These are phyloP conservation scores for Tulasnella sp. DNA, from an alignment of 768 basidiomycete species.

Conservation along the genomic window DNA sequence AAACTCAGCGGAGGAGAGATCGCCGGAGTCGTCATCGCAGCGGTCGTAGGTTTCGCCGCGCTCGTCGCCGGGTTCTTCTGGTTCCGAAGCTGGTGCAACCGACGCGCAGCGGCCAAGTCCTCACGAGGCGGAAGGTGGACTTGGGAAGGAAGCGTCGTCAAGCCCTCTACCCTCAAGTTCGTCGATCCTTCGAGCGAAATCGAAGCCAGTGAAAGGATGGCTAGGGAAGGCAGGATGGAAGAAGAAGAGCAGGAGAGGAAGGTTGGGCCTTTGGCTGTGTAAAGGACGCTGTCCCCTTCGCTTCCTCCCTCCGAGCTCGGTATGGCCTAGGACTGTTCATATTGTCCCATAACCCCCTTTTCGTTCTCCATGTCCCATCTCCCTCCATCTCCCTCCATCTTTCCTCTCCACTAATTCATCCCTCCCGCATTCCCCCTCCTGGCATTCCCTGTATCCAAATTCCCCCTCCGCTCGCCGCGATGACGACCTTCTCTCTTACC, in stretches of 20 bases:
- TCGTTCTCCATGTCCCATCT: not conserved
- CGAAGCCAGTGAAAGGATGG: constrained; percentile 26
- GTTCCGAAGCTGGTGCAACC: constrained; percentile 8
- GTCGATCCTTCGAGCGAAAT: constrained; percentile 18
- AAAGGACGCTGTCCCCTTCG: not conserved
- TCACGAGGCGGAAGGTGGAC: not conserved
- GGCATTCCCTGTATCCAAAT: not conserved
- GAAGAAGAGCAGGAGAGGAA: constrained; percentile 29
- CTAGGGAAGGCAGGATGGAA: constrained; percentile 23
- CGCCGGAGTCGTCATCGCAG: constrained; percentile 28
- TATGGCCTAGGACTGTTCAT: too few species aligned
- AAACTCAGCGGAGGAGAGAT: constrained; percentile 19
- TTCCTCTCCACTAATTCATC: not conserved
- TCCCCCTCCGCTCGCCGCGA: too few species aligned
- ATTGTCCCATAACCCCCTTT: not conserved
- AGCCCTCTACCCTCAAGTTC: not conserved
- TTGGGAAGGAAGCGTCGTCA: constrained; percentile 4
- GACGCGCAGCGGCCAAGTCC: not conserved
- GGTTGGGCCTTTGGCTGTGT: not conserved
- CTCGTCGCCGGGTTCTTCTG: not conserved
- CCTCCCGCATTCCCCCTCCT: not conserved
- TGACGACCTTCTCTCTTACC: not conserved
- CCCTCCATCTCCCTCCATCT: too few species aligned
- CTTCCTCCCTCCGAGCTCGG: too few species aligned
- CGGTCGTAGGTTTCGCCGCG: not conserved